Percentiles rank a stretch among this genome's conserved stretches.
Evolutionary conservation across 2,329 filamentous ascomycete species (phyloP).

Genomic region (Chrysoporthe deuterocubensis): DNA sequence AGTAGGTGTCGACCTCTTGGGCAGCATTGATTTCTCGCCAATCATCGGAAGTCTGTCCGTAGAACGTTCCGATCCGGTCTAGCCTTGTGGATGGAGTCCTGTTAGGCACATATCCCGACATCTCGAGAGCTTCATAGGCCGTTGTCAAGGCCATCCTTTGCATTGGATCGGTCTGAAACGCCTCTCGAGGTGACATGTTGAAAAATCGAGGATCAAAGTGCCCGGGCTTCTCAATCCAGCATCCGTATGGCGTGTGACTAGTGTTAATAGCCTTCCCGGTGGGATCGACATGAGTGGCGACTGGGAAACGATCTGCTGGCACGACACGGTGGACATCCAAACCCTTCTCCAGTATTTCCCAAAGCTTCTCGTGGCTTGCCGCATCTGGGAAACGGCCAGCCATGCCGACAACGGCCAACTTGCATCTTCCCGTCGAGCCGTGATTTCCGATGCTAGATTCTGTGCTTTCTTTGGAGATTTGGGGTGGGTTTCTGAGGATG

Average conservation of each 20-base stretch:
- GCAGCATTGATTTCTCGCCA: slow-evolving; percentile 76
- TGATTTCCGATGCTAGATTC: slow-evolving; percentile 49
- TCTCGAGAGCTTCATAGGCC: slow-evolving; percentile 81
- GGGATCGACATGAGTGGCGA: slow-evolving; percentile 71
- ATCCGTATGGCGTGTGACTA: slow-evolving; percentile 75
- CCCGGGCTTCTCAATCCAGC: slow-evolving; percentile 75
- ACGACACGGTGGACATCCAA: slow-evolving; percentile 73
- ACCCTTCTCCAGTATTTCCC: slow-evolving; percentile 75
- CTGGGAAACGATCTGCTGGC: slow-evolving; percentile 74
- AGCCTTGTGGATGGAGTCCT: slow-evolving; percentile 71
- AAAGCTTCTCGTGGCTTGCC: slow-evolving; percentile 71
- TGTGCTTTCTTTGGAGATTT: slow-evolving; percentile 41
- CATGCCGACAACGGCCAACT: slow-evolving; percentile 86
- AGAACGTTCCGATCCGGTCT: slow-evolving; percentile 71
- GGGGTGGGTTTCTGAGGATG: slow-evolving; percentile 43
- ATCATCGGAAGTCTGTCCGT: slow-evolving; percentile 76
- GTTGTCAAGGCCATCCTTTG: slow-evolving; percentile 76
- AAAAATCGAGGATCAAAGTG: slow-evolving; percentile 84
- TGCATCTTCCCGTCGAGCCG: slow-evolving; percentile 57
- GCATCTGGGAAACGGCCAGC: slow-evolving; percentile 77
- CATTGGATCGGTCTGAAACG: slow-evolving; percentile 80
- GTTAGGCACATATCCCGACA: slow-evolving; percentile 77
- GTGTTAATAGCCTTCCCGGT: slow-evolving; percentile 77
- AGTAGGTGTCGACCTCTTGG: slow-evolving; percentile 68
- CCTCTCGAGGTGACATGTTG: slow-evolving; percentile 84